Base-by-base conservation (phyloP, 2,329 filamentous ascomycete species). In the Hymenotorrendiella dingleyae region DNA sequence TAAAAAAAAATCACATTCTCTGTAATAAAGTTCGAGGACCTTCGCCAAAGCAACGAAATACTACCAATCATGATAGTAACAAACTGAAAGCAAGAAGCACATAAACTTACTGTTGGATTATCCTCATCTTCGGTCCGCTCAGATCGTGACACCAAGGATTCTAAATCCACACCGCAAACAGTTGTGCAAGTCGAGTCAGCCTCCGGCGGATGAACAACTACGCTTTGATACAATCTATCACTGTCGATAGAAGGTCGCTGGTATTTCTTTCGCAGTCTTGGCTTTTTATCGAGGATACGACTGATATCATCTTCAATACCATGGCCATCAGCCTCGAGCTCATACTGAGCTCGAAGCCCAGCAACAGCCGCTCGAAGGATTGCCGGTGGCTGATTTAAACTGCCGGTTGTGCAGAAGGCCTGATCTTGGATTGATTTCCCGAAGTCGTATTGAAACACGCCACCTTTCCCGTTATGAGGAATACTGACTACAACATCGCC, bases 191-290 rank as follows among this genome's bases (percentile, higher is more conserved):
- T 40, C 44, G 20, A 32, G 38, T 43, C 43, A 11, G 37, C 36
- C 26, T 48, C 35, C n/a, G 33, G 10, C 20, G n/a, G 8, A 30
- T 53, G 46, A 12, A 24, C 34, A 35, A 55, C 26, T n/a, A 24
- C 27, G 24, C 48, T 22, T 35, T 44, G 21, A 47, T 61, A 65
- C 7, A 65, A 45, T 29, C 32, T 51, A 37, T 66, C 62, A 23
- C 42, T 57, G 10, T 26, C 47, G 27, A 29, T 20, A n/a, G 48
- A 47, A 26, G 57, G 62, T 16, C 52, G 47, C 19, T 43, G 8
- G 42, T 59, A 63, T 16, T 57, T 57, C 26, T 41, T 46, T 22
- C 42, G 40, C 19, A 64, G 41, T 38, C 49, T 58, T 28, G 49
- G 54, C 6, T 57, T 56, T 29, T 54, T 47, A 8, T 56, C 27